Evolutionary conservation across 495 filamentous ascomycete genomes (phyloP), one percentile per base, ranked within the genome.

Genomic region (Penicillium roqueforti): DNA sequence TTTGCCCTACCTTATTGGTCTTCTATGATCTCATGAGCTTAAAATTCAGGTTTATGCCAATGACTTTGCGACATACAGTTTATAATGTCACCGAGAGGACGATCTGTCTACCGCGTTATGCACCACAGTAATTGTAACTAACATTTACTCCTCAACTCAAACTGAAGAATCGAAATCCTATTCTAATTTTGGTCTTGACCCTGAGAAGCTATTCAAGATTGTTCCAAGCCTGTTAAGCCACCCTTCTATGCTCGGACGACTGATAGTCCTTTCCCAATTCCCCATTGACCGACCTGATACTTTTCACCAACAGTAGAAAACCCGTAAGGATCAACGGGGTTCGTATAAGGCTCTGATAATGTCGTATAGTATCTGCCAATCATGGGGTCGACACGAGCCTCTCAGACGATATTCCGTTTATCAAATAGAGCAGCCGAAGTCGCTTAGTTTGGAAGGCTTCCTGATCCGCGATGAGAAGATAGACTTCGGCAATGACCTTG

Each of bases 401-500:
- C 42, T 29, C 42, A 26, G 26, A 45, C 42, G 28, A 45, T 45
- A 45, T 45, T 45, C 20, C 42, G 42, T 31, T 31, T 31, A 1
- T 26, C 42, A 45, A 31, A 45, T 45, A 45, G 42, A 45, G 42
- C 26, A 45, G 42, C 42, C 42, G 42, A 29, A 45, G 26, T 31
- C 20, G 25, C 26, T 45, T 45, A 13, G 42, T 31, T 31, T 31
- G 42, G 42, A 45, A 45, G 26, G 42, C 42, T 45, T 29, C 42
- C 42, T 45, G n/a, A 31, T 45, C 42, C 26, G 42, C 42, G 42
- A 45, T 45, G 42, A 45, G 42, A 29, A 45, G 42, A 31, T 45
- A 45, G 25, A 31, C 26, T 26, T 29, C 42, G 25, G 42, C 6
- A 31, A 45, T 26, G 26, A 45, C n/a, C 25, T n/a, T 31, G 20